Conservation (phyloP, 192 early-diverging fungal species). For the Entomortierella beljakovae region DNA sequence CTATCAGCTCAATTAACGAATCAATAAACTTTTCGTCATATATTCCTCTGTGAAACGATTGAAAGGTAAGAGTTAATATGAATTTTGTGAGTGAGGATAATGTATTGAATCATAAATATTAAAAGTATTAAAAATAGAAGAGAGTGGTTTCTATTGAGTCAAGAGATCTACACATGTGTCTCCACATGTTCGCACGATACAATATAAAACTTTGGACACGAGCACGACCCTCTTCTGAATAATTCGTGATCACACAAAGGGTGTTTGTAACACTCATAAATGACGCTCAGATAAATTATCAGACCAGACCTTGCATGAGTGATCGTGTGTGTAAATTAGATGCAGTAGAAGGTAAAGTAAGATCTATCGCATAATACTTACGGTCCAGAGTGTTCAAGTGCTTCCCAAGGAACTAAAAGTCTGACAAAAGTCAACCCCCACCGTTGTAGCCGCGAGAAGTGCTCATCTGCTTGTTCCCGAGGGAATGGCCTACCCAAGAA, state of each 20-base stretch:
- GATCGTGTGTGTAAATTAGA: not conserved
- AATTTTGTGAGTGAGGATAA: no score
- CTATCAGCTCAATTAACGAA: slow-evolving; percentile 74
- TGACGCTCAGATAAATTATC: not conserved
- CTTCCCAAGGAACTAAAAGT: slow-evolving; percentile 85
- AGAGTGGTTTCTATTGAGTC: not conserved
- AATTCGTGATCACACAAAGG: not conserved
- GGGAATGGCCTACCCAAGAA: slow-evolving; percentile 86
- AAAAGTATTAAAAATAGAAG: no score
- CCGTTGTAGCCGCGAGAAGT: slow-evolving; percentile 74
- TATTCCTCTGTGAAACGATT: slow-evolving; percentile 58
- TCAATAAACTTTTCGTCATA: slow-evolving; percentile 89
- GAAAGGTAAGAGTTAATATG: no score
- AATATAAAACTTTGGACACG: not conserved
- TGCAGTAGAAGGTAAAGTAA: not conserved
- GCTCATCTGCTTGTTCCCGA: slow-evolving; percentile 76
- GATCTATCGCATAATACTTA: slow-evolving; percentile 20
- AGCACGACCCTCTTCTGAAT: not conserved
- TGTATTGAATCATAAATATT: not conserved
- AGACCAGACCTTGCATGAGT: no score
- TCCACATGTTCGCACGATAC: not conserved
- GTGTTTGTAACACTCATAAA: not conserved
- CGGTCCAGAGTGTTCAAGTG: slow-evolving; percentile 83
- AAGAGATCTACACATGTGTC: not conserved
- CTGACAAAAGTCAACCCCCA: slow-evolving; percentile 90